Evolutionary conservation across 164 flowering plant genomes (phyloP).

Genomic region (Piper betle): DNA sequence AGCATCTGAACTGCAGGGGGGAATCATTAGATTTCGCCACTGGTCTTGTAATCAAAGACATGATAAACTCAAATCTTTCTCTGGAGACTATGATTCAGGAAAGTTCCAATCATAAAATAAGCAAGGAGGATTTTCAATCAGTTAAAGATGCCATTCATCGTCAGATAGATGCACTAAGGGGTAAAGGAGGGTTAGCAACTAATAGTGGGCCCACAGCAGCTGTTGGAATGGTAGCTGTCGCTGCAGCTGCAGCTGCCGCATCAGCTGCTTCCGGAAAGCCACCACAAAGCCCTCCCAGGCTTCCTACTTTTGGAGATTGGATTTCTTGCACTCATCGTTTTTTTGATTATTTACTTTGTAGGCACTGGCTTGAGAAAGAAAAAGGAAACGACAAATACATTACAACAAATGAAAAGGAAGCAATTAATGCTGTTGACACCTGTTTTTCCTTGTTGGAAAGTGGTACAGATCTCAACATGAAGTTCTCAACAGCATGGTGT

Average conservation of each 20-base stretch:
- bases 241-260: constrained; percentile 86
- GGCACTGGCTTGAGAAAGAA: constrained; percentile 26
- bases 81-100: constrained; percentile 70
- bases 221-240: constrained; percentile 88
- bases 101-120: constrained; percentile 36
- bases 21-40: constrained; percentile 63
- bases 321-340: constrained; percentile 45
- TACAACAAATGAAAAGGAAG: constrained; percentile 26
- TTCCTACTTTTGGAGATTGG: constrained; percentile 69
- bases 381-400: constrained; percentile 25
- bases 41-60: constrained; percentile 47
- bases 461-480: constrained; percentile 50
- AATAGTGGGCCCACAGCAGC: constrained; percentile 66
- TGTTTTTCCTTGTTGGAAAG: constrained; percentile 37
- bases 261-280: constrained; percentile 69
- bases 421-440: constrained; percentile 32
- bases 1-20: constrained; percentile 34
- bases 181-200: constrained; percentile 51
- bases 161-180: constrained; percentile 69
- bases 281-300: constrained; percentile 41
- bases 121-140: constrained; percentile 51
- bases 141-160: constrained; percentile 63
- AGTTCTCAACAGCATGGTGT: constrained; percentile 79
- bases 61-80: constrained; percentile 50
- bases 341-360: constrained; percentile 43